A percentile compares a stretch with the other conserved stretches of the same genome.
Evolutionary conservation across 768 basidiomycete genomes (phyloP).

Genomic region (Naematelia encephala): DNA sequence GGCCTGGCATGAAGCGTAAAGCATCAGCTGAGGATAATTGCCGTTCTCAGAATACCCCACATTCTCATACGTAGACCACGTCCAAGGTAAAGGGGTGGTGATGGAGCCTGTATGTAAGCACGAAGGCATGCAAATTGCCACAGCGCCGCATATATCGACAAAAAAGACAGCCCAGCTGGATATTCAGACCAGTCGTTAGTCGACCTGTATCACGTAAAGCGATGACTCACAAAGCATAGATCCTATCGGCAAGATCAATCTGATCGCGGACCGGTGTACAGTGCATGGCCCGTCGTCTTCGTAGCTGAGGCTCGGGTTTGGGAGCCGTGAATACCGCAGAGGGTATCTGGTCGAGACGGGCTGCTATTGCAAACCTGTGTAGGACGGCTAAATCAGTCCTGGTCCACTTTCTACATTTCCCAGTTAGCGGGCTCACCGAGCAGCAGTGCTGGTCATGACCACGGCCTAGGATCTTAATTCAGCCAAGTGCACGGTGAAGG

Average conservation of each 20-base stretch:
- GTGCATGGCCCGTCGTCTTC: not conserved
- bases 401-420: not conserved
- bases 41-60: no score
- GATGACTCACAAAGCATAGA: not conserved
- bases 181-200: not conserved
- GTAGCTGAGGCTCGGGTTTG: not conserved
- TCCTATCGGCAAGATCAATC: not conserved
- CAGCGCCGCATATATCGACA: not conserved
- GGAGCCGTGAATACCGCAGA: no score
- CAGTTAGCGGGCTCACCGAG: not conserved
- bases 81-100: not conserved
- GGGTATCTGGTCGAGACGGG: not conserved
- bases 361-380: not conserved
- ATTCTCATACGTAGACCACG: not conserved
- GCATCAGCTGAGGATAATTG: no score
- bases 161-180: not conserved
- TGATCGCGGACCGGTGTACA: not conserved
- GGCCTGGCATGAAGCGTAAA: no score
- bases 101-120: not conserved
- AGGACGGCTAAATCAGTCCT: not conserved
- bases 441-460: not conserved
- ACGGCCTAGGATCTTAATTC: not conserved
- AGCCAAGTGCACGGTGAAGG: not conserved
- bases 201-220: not conserved
- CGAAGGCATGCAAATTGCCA: not conserved